Base-by-base conservation (phyloP, 192 early-diverging fungal genomes). In the Backusella australiensis region DNA sequence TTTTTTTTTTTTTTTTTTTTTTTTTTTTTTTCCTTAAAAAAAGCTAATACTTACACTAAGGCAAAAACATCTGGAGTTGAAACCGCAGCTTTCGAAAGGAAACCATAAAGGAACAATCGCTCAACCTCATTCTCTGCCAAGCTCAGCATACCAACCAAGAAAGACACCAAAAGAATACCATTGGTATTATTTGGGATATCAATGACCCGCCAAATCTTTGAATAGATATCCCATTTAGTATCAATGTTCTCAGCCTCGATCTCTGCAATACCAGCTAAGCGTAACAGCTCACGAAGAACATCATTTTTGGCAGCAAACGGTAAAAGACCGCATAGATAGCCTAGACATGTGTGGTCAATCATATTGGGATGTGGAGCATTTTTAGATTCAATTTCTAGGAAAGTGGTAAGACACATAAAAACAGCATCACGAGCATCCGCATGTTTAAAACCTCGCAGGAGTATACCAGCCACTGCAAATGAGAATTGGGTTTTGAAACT, bases 401-500 rank as follows among this genome's bases (percentile, higher is more conserved):
- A 85, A 32, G 87, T 84, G 35, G 85, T 80, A 32, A 97, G 77
- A 6, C 94, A 88, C 29, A 86, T 81, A 29, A 89, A 86, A 1
- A 93, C 90, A 36, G 85, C 86, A 4, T 88, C 88, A 75, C 91
- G 90, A 52, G 93, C 94, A 17, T 83, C 80, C 38, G 90, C 88
- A 73, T 95, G 86, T 75, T 91, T 91, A 72, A 96, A 79, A 15
- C 96, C 96, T 74, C 93, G 93, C 69, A 97, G 75, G 49, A 98
- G 82, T 59, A 89, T 89, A 19, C 91, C 88, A 3, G 93, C 85
- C 39, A 97, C 83, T 9, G 96, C 94, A 70, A 95, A 94, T 35
- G 92, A 86, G 63, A 98, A 97, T 68, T 96, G 93, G 6, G 86
- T 88, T 42, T 87, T 84, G 85, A 97, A 98, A 79, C 89, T 91